phyloP scores from a whole-genome alignment of 345 rosid genomes.

The Corymbia maculata region DNA sequence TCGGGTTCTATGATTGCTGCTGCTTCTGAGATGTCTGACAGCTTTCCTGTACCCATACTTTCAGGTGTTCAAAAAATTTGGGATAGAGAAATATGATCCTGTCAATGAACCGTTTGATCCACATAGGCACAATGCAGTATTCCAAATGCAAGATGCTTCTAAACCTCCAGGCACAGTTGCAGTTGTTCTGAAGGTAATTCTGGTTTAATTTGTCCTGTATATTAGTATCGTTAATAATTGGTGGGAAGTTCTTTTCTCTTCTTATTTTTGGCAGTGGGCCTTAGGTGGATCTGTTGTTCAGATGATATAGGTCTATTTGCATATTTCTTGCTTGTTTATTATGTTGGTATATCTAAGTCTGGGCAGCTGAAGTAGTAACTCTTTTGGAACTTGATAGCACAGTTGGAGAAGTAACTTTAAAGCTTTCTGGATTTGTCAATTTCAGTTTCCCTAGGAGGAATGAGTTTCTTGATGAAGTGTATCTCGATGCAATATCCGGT shows the following conservation, averaged over 20 bases:
- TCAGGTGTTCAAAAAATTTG: conserved; percentile 72
- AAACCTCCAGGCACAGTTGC: conserved; percentile 86
- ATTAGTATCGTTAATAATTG: neutral
- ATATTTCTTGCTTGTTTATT: neutral
- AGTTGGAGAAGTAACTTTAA: neutral
- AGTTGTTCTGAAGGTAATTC: conserved; percentile 4
- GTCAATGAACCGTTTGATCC: conserved; percentile 87
- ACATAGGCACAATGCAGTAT: conserved; percentile 75
- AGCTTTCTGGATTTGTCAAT: neutral
- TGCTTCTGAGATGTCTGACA: neutral
- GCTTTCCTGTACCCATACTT: neutral
- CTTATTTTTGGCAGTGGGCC: neutral
- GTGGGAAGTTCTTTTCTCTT: neutral
- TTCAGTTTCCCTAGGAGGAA: neutral
- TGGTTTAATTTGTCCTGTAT: neutral
- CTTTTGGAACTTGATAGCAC: neutral
- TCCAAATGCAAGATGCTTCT: conserved; percentile 70
- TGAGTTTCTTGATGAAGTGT: neutral
- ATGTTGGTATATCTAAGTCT: neutral
- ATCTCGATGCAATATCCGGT: neutral
- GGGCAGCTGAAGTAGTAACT: neutral
- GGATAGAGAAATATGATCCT: conserved; percentile 73
- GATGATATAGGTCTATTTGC: neutral
- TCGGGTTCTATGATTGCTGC: neutral
- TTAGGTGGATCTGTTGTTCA: neutral